phyloP scores from a whole-genome alignment of 1,139 yeast genomes.

The Kazachstania sp. region DNA sequence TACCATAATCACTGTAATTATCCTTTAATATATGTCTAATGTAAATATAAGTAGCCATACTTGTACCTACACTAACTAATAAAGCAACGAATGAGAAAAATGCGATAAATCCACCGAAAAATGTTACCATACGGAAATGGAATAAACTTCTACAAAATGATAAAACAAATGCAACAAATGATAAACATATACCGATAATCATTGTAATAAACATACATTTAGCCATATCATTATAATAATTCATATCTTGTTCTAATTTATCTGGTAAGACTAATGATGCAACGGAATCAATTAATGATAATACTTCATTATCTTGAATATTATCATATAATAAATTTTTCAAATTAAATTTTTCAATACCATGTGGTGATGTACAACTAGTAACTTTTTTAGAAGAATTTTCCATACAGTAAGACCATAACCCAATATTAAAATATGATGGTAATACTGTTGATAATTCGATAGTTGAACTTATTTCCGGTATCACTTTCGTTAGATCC shows the following conservation, averaged over 20 bases:
- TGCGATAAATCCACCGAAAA: constrained; percentile 20
- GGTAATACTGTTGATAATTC: constrained; percentile 14
- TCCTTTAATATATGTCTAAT: constrained; percentile 17
- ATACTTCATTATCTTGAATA: constrained; percentile 17
- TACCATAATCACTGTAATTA: constrained; percentile 21
- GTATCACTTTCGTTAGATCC: constrained; percentile 12
- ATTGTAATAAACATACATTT: constrained; percentile 27
- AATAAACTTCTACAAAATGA: constrained; percentile 21
- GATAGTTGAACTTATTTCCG: constrained; percentile 6
- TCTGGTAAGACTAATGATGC: constrained; percentile 20
- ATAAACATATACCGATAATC: constrained; percentile 21
- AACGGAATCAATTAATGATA: constrained; percentile 14
- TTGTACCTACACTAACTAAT: constrained; percentile 23
- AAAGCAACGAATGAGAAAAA: constrained; percentile 17
- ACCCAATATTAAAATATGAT: constrained; percentile 23
- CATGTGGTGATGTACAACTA: constrained; percentile 25
- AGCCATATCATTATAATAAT: constrained; percentile 20
- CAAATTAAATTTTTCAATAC: constrained; percentile 25
- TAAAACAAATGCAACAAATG: constrained; percentile 17
- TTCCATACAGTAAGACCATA: constrained; percentile 29
- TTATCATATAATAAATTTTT: constrained; percentile 18
- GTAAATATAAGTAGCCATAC: constrained; percentile 23
- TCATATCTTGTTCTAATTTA: constrained; percentile 17
- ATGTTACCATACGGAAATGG: constrained; percentile 17
- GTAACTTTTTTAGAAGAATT: constrained; percentile 12